Percentiles rank a stretch among this genome's conserved stretches.
Conservation (phyloP, 2,329 filamentous ascomycete species). For the Ophiocordyceps unilateralis region DNA sequence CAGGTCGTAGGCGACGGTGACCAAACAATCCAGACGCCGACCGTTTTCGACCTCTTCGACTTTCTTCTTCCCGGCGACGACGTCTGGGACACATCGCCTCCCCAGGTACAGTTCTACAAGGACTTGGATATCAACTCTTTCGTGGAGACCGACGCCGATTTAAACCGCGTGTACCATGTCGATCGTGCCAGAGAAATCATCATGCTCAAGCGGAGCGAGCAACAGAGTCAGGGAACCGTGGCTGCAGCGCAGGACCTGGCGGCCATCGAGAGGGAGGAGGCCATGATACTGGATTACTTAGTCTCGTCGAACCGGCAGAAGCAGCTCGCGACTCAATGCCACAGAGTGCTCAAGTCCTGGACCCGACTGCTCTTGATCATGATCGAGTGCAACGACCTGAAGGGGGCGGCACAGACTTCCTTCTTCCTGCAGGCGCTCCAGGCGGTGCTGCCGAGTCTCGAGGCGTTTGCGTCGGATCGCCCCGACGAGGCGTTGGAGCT, state of each 20-base stretch:
- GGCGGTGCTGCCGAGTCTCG: conserved; percentile 73
- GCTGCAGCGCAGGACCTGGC: conserved; percentile 30
- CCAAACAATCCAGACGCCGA: conserved; percentile 49
- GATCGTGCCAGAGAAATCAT: conserved; percentile 59
- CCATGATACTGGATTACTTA: conserved; percentile 42
- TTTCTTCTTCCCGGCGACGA: conserved; percentile 45
- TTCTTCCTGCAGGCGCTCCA: conserved; percentile 80
- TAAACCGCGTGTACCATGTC: conserved; percentile 46
- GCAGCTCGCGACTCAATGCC: conserved; percentile 37
- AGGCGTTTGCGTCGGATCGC: conserved; percentile 54
- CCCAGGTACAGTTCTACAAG: conserved; percentile 40
- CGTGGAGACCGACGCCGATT: conserved; percentile 39
- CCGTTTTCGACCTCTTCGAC: conserved; percentile 84
- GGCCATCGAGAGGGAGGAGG: conserved; percentile 39
- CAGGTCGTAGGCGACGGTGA: conserved; percentile 50
- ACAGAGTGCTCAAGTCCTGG: conserved; percentile 66
- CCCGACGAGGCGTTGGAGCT: conserved; percentile 57
- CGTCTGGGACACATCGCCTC: conserved; percentile 32
- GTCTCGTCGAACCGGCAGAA: conserved; percentile 45
- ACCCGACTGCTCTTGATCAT: conserved; percentile 69
- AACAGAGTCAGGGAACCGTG: conserved; percentile 30
- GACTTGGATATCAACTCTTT: conserved; percentile 53
- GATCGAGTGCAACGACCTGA: conserved; percentile 66
- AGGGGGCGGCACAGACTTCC: conserved; percentile 49
- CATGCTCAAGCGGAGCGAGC: conserved; percentile 47